Evolutionary conservation across 805 yeast genomes (phyloP).

Genomic region (Naumovozyma baii): DNA sequence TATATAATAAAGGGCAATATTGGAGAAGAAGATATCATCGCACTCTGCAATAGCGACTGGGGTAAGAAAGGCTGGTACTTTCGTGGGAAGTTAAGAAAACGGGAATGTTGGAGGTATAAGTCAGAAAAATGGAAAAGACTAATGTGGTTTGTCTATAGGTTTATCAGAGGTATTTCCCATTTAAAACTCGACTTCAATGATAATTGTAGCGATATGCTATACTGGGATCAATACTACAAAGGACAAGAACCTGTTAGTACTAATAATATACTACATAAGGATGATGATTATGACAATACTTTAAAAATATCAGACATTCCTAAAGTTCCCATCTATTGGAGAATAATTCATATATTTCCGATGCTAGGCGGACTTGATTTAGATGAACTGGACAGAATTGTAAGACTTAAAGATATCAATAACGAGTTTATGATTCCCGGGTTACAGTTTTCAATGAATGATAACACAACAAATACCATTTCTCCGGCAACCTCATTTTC

Average conservation of each 20-base stretch:
- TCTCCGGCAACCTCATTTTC: background rate
- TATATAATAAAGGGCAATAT: conserved; percentile 21
- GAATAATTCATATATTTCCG: conserved; percentile 21
- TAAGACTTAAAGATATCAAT: conserved; percentile 12
- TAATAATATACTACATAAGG: background rate
- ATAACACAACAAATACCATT: background rate
- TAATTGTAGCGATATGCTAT: conserved; percentile 19
- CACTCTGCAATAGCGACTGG: conserved; percentile 15
- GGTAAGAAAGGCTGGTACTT: conserved; percentile 29
- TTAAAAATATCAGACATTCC: conserved; percentile 4
- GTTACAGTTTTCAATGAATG: conserved; percentile 11
- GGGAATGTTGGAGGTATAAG: conserved; percentile 24
- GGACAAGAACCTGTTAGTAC: background rate
- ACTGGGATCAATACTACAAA: conserved; percentile 16
- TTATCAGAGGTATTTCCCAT: conserved; percentile 9
- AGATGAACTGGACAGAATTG: conserved; percentile 23
- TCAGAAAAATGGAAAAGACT: conserved; percentile 17
- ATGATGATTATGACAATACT: background rate
- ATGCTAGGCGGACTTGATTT: conserved; percentile 27
- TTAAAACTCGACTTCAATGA: conserved; percentile 15
- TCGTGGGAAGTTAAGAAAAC: conserved; percentile 18
- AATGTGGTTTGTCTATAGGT: conserved; percentile 20
- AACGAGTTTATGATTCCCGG: conserved; percentile 22
- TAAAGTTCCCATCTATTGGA: conserved; percentile 21
- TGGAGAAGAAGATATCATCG: conserved; percentile 17